A percentile compares a stretch with the other conserved stretches of the same genome.
phyloP scores from a whole-genome alignment of 2,329 filamentous ascomycete genomes.

The Apiospora rasikravindrae region DNA sequence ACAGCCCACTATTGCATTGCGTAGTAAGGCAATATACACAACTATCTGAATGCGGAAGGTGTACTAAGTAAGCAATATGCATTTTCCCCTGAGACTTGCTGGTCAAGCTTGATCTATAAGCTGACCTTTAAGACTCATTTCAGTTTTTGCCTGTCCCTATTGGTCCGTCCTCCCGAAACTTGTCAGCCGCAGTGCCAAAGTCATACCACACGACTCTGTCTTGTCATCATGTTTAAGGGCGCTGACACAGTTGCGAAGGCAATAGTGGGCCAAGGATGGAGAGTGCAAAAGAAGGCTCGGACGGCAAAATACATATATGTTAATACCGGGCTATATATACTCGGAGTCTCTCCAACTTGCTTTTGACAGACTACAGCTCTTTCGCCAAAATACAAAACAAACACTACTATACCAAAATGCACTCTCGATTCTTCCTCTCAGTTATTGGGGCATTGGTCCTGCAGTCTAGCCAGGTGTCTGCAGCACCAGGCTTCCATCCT shows the following conservation, averaged over 20 bases:
- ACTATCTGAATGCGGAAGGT: neutral
- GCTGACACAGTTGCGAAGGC: neutral
- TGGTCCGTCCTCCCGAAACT: neutral
- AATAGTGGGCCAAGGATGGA: neutral
- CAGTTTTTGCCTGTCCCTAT: neutral
- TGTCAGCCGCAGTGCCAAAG: neutral
- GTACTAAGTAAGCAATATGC: neutral
- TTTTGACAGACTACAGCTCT: neutral
- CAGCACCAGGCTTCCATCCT: neutral
- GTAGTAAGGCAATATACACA: neutral
- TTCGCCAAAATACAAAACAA: neutral
- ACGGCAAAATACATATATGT: neutral
- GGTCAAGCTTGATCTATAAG: neutral
- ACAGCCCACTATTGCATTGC: neutral
- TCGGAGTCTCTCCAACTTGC: neutral
- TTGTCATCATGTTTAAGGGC: neutral
- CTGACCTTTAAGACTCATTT: neutral
- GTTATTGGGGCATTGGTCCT: neutral
- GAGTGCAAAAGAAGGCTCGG: neutral
- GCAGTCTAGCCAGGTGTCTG: neutral
- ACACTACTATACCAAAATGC: neutral
- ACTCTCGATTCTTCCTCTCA: neutral
- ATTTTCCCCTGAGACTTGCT: neutral
- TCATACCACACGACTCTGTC: neutral
- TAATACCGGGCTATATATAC: neutral